Evolutionary conservation across 768 basidiomycete genomes (phyloP).

Genomic region (Leccinum boreale): DNA sequence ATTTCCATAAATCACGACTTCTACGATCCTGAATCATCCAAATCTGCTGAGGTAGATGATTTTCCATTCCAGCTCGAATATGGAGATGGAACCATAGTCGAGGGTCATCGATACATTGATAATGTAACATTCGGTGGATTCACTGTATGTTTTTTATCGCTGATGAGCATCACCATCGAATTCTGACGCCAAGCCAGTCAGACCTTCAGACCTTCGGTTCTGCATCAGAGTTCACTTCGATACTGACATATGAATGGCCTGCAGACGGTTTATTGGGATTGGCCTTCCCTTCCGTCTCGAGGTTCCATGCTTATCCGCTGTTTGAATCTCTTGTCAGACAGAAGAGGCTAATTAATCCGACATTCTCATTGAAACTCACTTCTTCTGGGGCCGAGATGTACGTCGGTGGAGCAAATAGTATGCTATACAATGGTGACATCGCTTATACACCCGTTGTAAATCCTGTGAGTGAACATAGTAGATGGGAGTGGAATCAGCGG

Average conservation of each 20-base stretch:
- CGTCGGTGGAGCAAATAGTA: not conserved
- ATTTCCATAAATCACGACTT: not conserved
- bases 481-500: not conserved
- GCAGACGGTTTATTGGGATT: not conserved
- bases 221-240: not conserved
- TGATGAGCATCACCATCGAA: not conserved
- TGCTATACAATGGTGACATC: not conserved
- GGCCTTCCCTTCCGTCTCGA: not conserved
- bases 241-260: not conserved
- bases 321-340: not conserved
- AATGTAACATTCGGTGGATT: not conserved
- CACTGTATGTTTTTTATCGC: not conserved
- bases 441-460: not conserved
- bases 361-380: not conserved
- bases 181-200: not conserved
- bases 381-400: not conserved
- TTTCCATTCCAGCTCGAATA: not conserved
- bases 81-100: not conserved
- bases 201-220: not conserved
- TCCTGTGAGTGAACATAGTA: not conserved
- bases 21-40: not conserved
- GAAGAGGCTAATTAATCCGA: not conserved
- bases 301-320: not conserved
- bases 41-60: not conserved
- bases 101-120: not conserved